Percentiles rank a stretch among this genome's conserved stretches.
Evolutionary conservation across 108 stramenopile genomes (phyloP).

Genomic region (Pseudonitzschia delicatissima): DNA sequence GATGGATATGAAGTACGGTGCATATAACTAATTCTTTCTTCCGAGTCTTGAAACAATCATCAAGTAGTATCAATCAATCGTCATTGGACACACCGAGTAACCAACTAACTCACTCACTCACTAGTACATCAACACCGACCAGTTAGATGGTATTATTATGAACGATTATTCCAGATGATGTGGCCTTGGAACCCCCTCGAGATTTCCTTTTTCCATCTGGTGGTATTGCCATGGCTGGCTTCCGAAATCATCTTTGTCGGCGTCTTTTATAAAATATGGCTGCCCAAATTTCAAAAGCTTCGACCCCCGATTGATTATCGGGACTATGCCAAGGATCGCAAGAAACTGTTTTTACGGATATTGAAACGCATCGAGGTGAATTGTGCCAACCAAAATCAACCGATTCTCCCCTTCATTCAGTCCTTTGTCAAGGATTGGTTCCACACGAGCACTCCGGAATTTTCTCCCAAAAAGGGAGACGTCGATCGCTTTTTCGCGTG

Average conservation of each 20-base stretch:
- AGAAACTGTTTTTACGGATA: constrained; percentile 34
- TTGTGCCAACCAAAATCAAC: constrained; percentile 11
- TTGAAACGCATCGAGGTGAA: constrained; percentile 39
- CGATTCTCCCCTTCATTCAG: constrained; percentile 1
- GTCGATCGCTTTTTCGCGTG: constrained; percentile 71
- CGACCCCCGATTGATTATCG: constrained; percentile 12
- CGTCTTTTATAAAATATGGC: not conserved
- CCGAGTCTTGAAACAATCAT: too few species aligned
- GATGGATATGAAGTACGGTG: too few species aligned
- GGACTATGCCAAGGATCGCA: constrained; percentile 33
- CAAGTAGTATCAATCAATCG: too few species aligned
- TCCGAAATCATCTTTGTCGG: not conserved
- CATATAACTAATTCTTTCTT: too few species aligned
- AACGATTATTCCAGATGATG: not conserved
- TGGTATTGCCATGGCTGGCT: not conserved
- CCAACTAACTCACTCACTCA: too few species aligned
- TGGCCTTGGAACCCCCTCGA: not conserved
- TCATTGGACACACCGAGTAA: too few species aligned
- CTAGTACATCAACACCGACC: too few species aligned
- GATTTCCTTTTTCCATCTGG: too few species aligned
- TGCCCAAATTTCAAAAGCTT: constrained; percentile 4
- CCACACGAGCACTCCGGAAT: constrained; percentile 5
- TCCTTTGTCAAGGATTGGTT: constrained; percentile 35
- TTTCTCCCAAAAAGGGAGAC: constrained; percentile 42
- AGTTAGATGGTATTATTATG: too few species aligned